Base-by-base conservation (phyloP, 1,284 basidiomycete genomes). In the Naganishia sp. region DNA sequence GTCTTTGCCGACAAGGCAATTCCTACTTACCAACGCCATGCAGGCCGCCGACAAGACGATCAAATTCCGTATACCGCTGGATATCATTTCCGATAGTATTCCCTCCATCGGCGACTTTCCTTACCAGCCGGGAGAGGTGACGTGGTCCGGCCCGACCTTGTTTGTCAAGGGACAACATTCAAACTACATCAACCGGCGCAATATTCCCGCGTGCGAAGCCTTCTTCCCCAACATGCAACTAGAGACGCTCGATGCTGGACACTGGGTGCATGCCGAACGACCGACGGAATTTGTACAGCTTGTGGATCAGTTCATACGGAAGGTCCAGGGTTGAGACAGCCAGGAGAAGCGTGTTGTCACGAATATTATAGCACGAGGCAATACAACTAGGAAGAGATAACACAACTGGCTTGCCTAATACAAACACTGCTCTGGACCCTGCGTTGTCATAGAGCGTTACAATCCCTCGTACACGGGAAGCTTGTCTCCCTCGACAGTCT, bases 1-100 rank as follows among this genome's bases (percentile, higher is more conserved):
- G 79, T 74, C 79, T 21, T 73, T 83, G 16, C 70, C 79, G 4
- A 81, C 83, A 2, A 81, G 84, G 3, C 83, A 84, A 71, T 85
- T 85, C 77, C 79, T 85, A 18, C 76, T 85, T n/a, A 85, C 84
- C 23, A 85, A 85, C 75, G 78, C 82, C 6, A 70, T 74, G 7
- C 70, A 73, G 49, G 72, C 76, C 4, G 70, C 70, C 2, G 64
- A 69, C 52, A 55, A 45, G 10, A 68, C 68, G 18, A 75, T 83
- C 69, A 73, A 71, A 25, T 85, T 85, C 76, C 78, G 84, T 6
- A 79, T 84, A 48, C 84, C 84, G 0, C 73, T 85, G 10, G 69
- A 78, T 21, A 77, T 81, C 21, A 79, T 85, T 50, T 66, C 73
- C 7, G 72, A 72, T 7, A 73, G 79, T 33, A 80, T 85, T 28